A percentile compares a stretch with the other conserved stretches of the same genome.
These are phyloP conservation scores for Begonia fuchsioides DNA, from an alignment of 306 rosid genomes.

Conservation along the genomic window DNA sequence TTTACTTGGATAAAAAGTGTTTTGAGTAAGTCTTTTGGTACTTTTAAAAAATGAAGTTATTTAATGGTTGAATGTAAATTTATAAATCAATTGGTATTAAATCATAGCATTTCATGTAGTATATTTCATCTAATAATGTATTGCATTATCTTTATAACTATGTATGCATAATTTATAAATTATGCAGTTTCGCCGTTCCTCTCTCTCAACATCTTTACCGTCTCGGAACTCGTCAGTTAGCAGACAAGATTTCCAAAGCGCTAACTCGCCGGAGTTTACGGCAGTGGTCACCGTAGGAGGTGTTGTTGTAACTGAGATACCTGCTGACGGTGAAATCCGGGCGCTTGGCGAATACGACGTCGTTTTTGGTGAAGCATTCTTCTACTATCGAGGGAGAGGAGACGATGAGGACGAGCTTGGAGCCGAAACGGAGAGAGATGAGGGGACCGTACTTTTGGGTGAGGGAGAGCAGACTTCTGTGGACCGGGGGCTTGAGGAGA, in stretches of 20 bases:
- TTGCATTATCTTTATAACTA: too few species aligned
- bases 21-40: too few species aligned
- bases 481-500: conserved; percentile 7
- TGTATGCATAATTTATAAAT: too few species aligned
- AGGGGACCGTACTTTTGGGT: conserved; percentile 2
- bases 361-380: conserved; percentile 5
- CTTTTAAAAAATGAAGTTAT: too few species aligned
- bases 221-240: conserved; percentile 18
- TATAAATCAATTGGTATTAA: too few species aligned
- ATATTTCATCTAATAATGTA: too few species aligned
- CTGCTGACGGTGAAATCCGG: conserved; percentile 1
- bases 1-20: too few species aligned
- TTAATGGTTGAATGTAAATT: too few species aligned
- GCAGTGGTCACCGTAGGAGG: conserved; percentile 53
- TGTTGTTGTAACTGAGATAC: conserved; percentile 22
- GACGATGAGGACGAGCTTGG: conserved; percentile 3
- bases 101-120: too few species aligned
- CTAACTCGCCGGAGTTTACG: conserved; percentile 48
- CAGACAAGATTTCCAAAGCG: conserved; percentile 33
- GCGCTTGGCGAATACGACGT: conserved; percentile 28
- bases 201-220: not conserved
- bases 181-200: conserved; percentile 13
- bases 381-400: conserved; percentile 6
- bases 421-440: conserved; percentile 8
- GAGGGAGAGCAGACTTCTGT: not conserved